Evolutionary conservation across 164 flowering plant species (phyloP).

Genomic region (Nymphaea colorata): DNA sequence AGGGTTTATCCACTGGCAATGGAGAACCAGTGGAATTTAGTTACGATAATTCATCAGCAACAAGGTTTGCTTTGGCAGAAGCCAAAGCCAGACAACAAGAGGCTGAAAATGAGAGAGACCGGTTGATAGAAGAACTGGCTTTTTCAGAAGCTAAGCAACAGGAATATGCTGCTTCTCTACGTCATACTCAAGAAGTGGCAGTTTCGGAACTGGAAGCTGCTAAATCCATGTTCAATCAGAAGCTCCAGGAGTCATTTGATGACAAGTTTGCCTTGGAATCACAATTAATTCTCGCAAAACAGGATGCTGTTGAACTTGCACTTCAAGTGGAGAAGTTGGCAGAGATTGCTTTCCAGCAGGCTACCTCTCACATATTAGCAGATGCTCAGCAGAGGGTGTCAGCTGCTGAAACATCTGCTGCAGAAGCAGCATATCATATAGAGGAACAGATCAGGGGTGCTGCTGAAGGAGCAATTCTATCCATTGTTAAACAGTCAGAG

Average conservation of each 20-base stretch:
- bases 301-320: slow-evolving; percentile 49
- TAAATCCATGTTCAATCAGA: slow-evolving; percentile 31
- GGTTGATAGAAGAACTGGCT: slow-evolving; percentile 33
- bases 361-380: slow-evolving; percentile 44
- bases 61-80: slow-evolving; percentile 26
- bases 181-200: slow-evolving; percentile 39
- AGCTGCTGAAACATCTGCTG: slow-evolving; percentile 53
- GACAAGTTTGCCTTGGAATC: slow-evolving; percentile 39
- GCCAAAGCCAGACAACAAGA: slow-evolving; percentile 28
- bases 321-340: slow-evolving; percentile 57
- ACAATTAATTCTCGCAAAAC: slow-evolving; percentile 39
- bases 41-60: slow-evolving; percentile 15
- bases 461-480: slow-evolving; percentile 29
- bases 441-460: slow-evolving; percentile 41
- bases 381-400: slow-evolving; percentile 37
- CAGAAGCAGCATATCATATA: slow-evolving; percentile 36
- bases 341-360: slow-evolving; percentile 41
- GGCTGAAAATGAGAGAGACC: slow-evolving; percentile 38
- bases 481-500: slow-evolving; percentile 38
- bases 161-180: slow-evolving; percentile 29
- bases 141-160: slow-evolving; percentile 28
- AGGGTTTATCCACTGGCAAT: slow-evolving; percentile 6
- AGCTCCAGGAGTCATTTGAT: slow-evolving; percentile 32
- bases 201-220: slow-evolving; percentile 43
- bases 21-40: slow-evolving; percentile 14